A percentile compares a stretch with the other conserved stretches of the same genome.
phyloP scores from a whole-genome alignment of 805 yeast genomes.

The Wickerhamiella domercqiae region DNA sequence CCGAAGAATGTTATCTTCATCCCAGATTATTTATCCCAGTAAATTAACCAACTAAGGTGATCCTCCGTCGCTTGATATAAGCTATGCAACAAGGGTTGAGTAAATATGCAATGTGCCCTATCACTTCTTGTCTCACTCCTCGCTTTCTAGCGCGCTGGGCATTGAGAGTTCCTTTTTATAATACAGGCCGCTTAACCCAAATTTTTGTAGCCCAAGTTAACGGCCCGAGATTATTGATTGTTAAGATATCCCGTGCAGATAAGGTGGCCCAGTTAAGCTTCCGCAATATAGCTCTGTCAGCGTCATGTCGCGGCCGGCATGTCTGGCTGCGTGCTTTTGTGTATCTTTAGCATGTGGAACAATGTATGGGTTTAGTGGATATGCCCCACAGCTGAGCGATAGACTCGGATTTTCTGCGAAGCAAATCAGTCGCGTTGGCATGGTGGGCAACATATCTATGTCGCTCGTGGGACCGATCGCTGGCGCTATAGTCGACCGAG shows the following conservation, averaged over 20 bases:
- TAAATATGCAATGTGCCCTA: too few species aligned
- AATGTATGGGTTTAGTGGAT: slow-evolving; percentile 57
- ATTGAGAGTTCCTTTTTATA: slow-evolving; percentile 8
- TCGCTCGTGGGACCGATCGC: slow-evolving; percentile 54
- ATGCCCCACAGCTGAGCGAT: slow-evolving; percentile 59
- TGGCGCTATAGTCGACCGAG: slow-evolving; percentile 46
- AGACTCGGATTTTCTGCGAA: slow-evolving; percentile 44
- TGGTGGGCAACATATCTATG: slow-evolving; percentile 50
- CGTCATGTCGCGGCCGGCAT: slow-evolving; percentile 12
- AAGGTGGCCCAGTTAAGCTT: too few species aligned
- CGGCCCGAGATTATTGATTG: too few species aligned
- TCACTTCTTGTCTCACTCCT: too few species aligned
- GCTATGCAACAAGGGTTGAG: too few species aligned
- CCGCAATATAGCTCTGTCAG: too few species aligned
- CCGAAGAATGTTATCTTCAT: neutral
- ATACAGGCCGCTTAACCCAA: too few species aligned
- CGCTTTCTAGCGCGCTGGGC: slow-evolving; percentile 5
- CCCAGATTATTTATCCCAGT: too few species aligned
- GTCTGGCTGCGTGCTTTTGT: slow-evolving; percentile 17
- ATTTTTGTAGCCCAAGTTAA: too few species aligned
- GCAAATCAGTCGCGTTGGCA: slow-evolving; percentile 47
- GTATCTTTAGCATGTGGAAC: slow-evolving; percentile 37
- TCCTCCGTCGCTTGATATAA: too few species aligned
- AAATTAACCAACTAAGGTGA: too few species aligned
- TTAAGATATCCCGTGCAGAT: too few species aligned